These are phyloP conservation scores for Umbelopsis ramanniana DNA, from an alignment of 192 early-diverging fungal genomes.

Conservation along the genomic window DNA sequence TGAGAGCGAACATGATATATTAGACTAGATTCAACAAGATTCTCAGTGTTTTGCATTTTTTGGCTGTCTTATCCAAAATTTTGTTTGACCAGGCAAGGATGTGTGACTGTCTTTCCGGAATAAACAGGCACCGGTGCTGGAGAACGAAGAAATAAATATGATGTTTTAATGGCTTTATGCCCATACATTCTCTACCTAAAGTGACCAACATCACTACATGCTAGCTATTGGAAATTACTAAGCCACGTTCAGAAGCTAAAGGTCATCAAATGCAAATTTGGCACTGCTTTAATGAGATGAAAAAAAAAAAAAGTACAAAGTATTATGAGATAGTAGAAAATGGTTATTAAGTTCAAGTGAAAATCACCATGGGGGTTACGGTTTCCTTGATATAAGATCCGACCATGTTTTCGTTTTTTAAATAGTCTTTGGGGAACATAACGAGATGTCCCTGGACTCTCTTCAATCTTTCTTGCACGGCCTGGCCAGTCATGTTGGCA, in stretches of 20 bases:
- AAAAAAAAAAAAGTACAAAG: no score
- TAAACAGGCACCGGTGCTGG: no score
- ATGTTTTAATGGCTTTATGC: no score
- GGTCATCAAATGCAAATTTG: no score
- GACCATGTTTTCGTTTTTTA: conserved; percentile 56
- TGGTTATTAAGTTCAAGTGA: conserved; percentile 42
- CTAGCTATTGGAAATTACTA: no score
- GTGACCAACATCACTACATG: no score
- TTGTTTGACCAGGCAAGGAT: background rate
- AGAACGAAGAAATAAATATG: no score
- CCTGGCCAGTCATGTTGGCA: conserved; percentile 27
- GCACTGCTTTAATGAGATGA: no score
- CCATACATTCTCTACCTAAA: no score
- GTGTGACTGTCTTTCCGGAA: conserved; percentile 1
- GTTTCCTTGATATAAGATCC: conserved; percentile 50
- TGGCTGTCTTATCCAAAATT: background rate
- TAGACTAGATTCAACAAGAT: conserved; percentile 21
- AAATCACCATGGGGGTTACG: conserved; percentile 60
- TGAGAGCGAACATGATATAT: conserved; percentile 41
- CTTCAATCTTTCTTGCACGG: conserved; percentile 39
- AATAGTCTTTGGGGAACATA: conserved; percentile 52
- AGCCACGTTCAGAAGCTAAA: no score
- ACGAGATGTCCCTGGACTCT: conserved; percentile 57
- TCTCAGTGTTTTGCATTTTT: conserved; percentile 2
- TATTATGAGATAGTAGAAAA: background rate